These are phyloP conservation scores for Passalora sequoiae DNA, from an alignment of 2,329 filamentous ascomycete genomes.

Conservation along the genomic window DNA sequence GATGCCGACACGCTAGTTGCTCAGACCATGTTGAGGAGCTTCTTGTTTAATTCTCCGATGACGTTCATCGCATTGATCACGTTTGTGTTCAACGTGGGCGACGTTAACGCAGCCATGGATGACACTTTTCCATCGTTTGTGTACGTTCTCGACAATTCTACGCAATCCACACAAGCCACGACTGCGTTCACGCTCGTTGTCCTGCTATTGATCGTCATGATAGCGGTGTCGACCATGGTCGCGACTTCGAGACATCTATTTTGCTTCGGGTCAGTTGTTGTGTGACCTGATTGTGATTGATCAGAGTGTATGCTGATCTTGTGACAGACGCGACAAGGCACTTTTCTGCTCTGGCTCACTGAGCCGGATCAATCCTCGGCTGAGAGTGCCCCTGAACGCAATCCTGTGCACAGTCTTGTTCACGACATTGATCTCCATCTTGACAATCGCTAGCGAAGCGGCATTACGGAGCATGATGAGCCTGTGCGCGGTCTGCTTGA, in stretches of 20 bases:
- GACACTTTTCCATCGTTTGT: slow-evolving; percentile 30
- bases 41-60: slow-evolving; percentile 32
- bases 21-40: slow-evolving; percentile 39
- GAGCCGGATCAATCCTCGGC: slow-evolving; percentile 19
- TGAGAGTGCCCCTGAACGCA: slow-evolving; percentile 27
- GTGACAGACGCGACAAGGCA: slow-evolving; percentile 44
- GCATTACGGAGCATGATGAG: slow-evolving; percentile 42
- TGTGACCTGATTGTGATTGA: neutral
- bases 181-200: slow-evolving; percentile 32
- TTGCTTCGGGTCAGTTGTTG: slow-evolving; percentile 36
- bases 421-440: slow-evolving; percentile 28
- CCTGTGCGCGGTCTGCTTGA: slow-evolving; percentile 37
- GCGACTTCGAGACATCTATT: slow-evolving; percentile 38
- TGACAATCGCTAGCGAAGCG: slow-evolving; percentile 35
- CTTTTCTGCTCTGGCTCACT: slow-evolving; percentile 38
- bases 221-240: slow-evolving; percentile 37
- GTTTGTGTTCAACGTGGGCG: slow-evolving; percentile 35
- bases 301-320: slow-evolving; percentile 24
- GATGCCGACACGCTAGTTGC: slow-evolving; percentile 40
- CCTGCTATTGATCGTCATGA: slow-evolving; percentile 34
- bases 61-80: slow-evolving; percentile 30
- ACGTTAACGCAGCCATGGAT: slow-evolving; percentile 27
- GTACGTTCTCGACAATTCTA: slow-evolving; percentile 28
- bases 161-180: slow-evolving; percentile 27
- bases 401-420: slow-evolving; percentile 29